phyloP scores from a whole-genome alignment of 495 filamentous ascomycete genomes.

The Tuber aestivum region DNA sequence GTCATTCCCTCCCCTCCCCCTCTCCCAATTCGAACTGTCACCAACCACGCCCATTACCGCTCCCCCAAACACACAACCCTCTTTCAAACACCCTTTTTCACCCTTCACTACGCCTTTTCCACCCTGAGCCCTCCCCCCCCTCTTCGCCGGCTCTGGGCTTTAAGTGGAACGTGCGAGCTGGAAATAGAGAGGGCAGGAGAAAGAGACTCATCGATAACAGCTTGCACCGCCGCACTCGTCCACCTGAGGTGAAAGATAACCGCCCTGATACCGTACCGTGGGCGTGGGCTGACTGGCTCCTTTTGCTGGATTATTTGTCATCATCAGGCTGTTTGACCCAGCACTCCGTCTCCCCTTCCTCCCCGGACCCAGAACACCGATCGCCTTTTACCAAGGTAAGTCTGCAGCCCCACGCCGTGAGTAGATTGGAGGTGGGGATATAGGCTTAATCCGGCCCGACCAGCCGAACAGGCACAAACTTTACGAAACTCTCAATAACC shows the following conservation, averaged over 20 bases:
- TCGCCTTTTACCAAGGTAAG: constrained; percentile 1
- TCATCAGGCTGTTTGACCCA: not conserved
- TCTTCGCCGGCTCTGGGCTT: not conserved
- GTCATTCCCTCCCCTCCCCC: constrained; percentile 1
- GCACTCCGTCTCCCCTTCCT: not conserved
- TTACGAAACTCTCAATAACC: not conserved
- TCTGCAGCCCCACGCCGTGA: not conserved
- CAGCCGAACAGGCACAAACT: not conserved
- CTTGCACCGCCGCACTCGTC: not conserved
- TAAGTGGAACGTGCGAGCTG: not conserved
- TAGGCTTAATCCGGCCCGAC: constrained; percentile 4
- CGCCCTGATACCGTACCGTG: not conserved
- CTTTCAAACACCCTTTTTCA: not conserved
- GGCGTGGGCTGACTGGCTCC: not conserved
- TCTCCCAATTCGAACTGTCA: not conserved
- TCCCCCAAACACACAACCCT: not conserved
- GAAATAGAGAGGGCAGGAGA: not conserved
- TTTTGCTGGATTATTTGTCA: constrained; percentile 2
- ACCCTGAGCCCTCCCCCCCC: not conserved
- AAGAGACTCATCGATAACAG: not conserved
- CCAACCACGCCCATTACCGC: not conserved
- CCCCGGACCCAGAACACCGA: not conserved
- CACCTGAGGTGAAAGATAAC: not conserved
- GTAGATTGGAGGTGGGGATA: not conserved
- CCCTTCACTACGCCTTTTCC: not conserved